Conservation (phyloP, 176 grass and related monocot genomes). For the Cenchrus americanus region DNA sequence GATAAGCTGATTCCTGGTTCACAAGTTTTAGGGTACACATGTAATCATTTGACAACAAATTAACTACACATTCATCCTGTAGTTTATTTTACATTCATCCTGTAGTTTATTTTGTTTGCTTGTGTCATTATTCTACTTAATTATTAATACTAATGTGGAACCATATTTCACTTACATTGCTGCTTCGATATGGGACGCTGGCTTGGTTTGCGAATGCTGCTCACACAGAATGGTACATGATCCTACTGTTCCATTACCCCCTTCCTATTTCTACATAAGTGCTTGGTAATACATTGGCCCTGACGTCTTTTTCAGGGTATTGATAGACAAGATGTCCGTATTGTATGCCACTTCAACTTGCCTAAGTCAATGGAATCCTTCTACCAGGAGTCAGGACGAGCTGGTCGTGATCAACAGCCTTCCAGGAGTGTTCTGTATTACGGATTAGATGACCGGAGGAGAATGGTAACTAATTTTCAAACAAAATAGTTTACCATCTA, state of each 20-base stretch:
- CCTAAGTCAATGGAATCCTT: conserved; percentile 98
- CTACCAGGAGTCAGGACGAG: conserved; percentile 95
- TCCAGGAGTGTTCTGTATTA: conserved; percentile 93
- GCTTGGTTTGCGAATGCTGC: conserved; percentile 37
- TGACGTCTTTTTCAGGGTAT: conserved; percentile 72
- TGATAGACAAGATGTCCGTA: conserved; percentile 96
- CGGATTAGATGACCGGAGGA: conserved; percentile 78
- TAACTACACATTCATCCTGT: conserved; percentile 28
- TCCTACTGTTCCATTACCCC: conserved; percentile 17
- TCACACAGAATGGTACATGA: conserved; percentile 72
- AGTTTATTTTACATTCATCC: conserved; percentile 9
- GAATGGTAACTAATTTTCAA: conserved; percentile 67
- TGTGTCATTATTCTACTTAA: conserved; percentile 29
- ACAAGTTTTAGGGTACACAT: conserved; percentile 21
- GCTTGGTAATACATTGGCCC: conserved; percentile 36
- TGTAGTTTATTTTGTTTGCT: conserved; percentile 6
- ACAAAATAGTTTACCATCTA: conserved; percentile 11
- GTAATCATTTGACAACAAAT: not conserved
- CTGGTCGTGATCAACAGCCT: conserved; percentile 79
- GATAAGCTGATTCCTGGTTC: conserved; percentile 37
- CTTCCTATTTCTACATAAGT: conserved; percentile 19
- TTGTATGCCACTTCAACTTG: conserved; percentile 91
- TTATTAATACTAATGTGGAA: conserved; percentile 4
- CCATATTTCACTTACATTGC: conserved; percentile 33
- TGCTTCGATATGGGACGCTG: conserved; percentile 21